Evolutionary conservation across 768 basidiomycete genomes (phyloP).

Genomic region (Pisolithus marmoratus): DNA sequence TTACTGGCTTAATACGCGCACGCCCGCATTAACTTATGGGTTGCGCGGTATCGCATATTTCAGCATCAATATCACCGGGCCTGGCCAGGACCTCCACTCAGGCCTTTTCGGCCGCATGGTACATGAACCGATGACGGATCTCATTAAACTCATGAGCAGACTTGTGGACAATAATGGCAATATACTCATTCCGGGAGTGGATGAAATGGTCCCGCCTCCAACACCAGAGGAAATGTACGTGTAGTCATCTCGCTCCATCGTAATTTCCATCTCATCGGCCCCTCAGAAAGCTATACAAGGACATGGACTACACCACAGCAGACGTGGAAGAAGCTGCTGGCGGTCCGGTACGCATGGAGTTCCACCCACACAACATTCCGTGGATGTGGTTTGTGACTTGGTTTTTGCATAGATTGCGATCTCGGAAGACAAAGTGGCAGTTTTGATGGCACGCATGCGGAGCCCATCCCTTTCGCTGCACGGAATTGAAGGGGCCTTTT

Average conservation of each 20-base stretch:
- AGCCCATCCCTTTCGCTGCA: slow-evolving; percentile 85
- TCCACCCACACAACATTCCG: neutral
- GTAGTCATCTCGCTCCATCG: neutral
- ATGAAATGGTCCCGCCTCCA: slow-evolving; percentile 68
- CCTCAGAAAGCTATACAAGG: slow-evolving; percentile 52
- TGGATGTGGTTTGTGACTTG: neutral
- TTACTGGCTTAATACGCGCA: slow-evolving; percentile 81
- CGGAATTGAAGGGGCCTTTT: slow-evolving; percentile 95
- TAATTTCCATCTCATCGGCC: neutral
- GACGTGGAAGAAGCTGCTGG: slow-evolving; percentile 74
- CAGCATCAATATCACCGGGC: slow-evolving; percentile 72
- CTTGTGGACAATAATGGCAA: slow-evolving; percentile 69
- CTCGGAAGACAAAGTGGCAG: slow-evolving; percentile 66
- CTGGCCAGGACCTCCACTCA: slow-evolving; percentile 81
- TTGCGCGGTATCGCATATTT: slow-evolving; percentile 81
- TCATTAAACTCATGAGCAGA: slow-evolving; percentile 68
- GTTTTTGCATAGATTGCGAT: slow-evolving; percentile 45
- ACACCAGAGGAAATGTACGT: slow-evolving; percentile 40
- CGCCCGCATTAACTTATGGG: slow-evolving; percentile 74
- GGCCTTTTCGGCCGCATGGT: slow-evolving; percentile 76
- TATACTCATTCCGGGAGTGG: slow-evolving; percentile 80
- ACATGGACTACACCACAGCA: slow-evolving; percentile 57
- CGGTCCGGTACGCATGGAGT: slow-evolving; percentile 25
- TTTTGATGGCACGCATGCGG: slow-evolving; percentile 94
- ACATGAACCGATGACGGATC: slow-evolving; percentile 87